A percentile compares a stretch with the other conserved stretches of the same genome.
Evolutionary conservation across 768 basidiomycete species (phyloP).

Genomic region (Leccinum fibrillosum): DNA sequence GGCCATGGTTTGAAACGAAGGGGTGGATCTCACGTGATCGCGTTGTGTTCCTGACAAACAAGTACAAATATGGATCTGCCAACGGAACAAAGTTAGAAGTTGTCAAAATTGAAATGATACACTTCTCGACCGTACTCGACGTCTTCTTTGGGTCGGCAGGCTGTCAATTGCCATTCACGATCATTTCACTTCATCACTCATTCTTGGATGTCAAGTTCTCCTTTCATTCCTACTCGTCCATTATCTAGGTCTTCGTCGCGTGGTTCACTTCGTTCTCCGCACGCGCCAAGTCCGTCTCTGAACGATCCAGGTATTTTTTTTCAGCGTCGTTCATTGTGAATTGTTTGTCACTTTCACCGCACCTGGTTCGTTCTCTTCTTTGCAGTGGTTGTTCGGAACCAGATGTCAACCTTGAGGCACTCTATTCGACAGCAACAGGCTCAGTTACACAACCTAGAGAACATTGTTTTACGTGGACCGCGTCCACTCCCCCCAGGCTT

Average conservation of each 20-base stretch:
- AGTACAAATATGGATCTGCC: slow-evolving; percentile 19
- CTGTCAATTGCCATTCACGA: slow-evolving; percentile 20
- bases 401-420: slow-evolving; percentile 80
- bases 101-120: not conserved
- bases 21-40: slow-evolving; percentile 24
- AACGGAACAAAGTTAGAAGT: not conserved
- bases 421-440: slow-evolving; percentile 83
- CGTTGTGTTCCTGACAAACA: slow-evolving; percentile 22
- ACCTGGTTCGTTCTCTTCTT: slow-evolving; percentile 27
- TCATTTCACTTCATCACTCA: slow-evolving; percentile 20
- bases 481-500: slow-evolving; percentile 50
- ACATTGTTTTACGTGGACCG: slow-evolving; percentile 61
- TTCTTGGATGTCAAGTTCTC: slow-evolving; percentile 35
- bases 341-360: slow-evolving; percentile 17
- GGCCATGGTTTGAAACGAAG: slow-evolving; percentile 29
- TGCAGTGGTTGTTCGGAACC: slow-evolving; percentile 71
- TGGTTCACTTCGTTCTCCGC: slow-evolving; percentile 43
- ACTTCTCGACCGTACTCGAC: no score
- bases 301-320: slow-evolving; percentile 67
- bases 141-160: slow-evolving; percentile 12
- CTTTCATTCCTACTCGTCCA: slow-evolving; percentile 34
- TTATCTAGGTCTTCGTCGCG: slow-evolving; percentile 50
- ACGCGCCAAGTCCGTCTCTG: slow-evolving; percentile 52
- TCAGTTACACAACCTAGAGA: slow-evolving; percentile 69
- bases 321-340: slow-evolving; percentile 21